phyloP scores from a whole-genome alignment of 1,284 basidiomycete genomes.

The Heterobasidion parviporum region DNA sequence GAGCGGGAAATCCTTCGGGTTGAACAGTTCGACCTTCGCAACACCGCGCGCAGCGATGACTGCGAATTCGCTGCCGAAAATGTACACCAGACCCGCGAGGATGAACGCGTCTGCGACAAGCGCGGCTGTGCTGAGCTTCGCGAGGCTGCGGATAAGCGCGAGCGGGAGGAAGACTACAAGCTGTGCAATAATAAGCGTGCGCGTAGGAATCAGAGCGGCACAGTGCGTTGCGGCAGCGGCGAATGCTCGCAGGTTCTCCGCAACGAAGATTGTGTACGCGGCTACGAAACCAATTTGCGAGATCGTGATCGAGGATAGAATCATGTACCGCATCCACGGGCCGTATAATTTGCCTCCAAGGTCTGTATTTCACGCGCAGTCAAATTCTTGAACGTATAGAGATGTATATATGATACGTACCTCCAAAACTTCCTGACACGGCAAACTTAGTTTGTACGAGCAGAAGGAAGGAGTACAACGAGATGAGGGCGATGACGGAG shows the following conservation, averaged over 20 bases:
- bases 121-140: conserved; percentile 89
- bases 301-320: conserved; percentile 81
- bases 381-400: background rate
- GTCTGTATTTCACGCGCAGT: conserved; percentile 38
- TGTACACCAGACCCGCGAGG: conserved; percentile 81
- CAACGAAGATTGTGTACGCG: conserved; percentile 95
- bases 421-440: conserved; percentile 90
- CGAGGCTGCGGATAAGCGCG: conserved; percentile 81
- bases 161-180: conserved; percentile 83
- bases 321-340: conserved; percentile 85
- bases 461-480: conserved; percentile 90
- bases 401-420: conserved; percentile 29
- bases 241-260: conserved; percentile 88
- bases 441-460: conserved; percentile 86
- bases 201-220: conserved; percentile 58
- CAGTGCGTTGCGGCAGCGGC: conserved; percentile 82
- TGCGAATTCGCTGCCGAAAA: conserved; percentile 73
- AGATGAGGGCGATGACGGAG: conserved; percentile 78
- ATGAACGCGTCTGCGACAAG: conserved; percentile 96
- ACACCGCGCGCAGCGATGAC: conserved; percentile 62
- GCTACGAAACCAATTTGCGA: conserved; percentile 88
- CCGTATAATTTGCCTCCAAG: conserved; percentile 94
- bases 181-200: conserved; percentile 81
- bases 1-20: conserved; percentile 82
- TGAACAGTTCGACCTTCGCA: conserved; percentile 86